Conservation (phyloP, 805 yeast species). For the Millerago galiae region DNA sequence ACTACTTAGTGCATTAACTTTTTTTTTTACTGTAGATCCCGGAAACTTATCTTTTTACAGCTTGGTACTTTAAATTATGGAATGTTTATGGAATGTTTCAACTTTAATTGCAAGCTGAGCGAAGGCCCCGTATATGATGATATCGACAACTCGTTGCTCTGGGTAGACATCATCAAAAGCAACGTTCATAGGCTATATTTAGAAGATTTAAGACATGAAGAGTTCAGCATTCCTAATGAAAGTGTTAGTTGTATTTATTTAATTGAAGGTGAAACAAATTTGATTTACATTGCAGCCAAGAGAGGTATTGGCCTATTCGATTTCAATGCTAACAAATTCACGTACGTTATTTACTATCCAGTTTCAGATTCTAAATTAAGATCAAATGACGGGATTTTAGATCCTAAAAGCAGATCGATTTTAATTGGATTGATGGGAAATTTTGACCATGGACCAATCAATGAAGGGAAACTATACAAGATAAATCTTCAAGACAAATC, state of each 20-base stretch:
- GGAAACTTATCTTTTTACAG: no score
- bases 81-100: no score
- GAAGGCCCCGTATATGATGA: conserved; percentile 66
- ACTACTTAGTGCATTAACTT: no score
- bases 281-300: conserved; percentile 54
- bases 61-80: no score
- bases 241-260: conserved; percentile 70
- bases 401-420: conserved; percentile 61
- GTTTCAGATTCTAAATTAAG: conserved; percentile 33
- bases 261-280: conserved; percentile 39
- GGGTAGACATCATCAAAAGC: conserved; percentile 36
- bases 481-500: conserved; percentile 28
- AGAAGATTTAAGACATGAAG: conserved; percentile 30
- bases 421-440: conserved; percentile 80
- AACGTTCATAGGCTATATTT: conserved; percentile 28
- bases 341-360: conserved; percentile 32
- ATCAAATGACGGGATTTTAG: conserved; percentile 81
- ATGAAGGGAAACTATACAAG: conserved; percentile 50
- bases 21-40: no score
- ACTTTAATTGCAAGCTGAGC: background rate
- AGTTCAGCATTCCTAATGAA: conserved; percentile 32
- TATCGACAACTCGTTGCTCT: conserved; percentile 40
- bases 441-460: conserved; percentile 32
- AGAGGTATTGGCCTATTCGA: conserved; percentile 56
- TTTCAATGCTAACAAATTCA: conserved; percentile 34